phyloP scores from a whole-genome alignment of 2,329 filamentous ascomycete genomes.

The Trichoderma gracile region DNA sequence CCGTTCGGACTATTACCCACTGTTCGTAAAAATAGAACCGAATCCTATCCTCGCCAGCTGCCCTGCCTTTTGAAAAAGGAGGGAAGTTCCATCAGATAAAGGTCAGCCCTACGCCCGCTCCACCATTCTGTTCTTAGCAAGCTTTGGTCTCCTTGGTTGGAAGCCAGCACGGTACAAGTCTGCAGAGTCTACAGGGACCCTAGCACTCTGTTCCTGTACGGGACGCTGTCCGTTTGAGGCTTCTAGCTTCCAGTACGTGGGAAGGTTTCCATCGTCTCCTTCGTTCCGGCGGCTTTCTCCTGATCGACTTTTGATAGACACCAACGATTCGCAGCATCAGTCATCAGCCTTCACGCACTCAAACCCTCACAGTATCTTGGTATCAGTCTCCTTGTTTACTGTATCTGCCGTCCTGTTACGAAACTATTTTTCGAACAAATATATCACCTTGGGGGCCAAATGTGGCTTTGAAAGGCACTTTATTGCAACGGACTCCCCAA shows the following conservation, averaged over 20 bases:
- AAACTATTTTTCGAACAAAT: not conserved
- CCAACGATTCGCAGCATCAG: too few species aligned
- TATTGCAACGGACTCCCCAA: not conserved
- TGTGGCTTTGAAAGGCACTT: not conserved
- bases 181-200: not conserved
- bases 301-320: not conserved
- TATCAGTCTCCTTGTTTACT: not conserved
- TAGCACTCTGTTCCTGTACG: not conserved
- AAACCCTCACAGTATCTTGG: not conserved
- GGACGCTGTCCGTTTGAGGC: not conserved
- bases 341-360: not conserved
- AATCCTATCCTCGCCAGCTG: not conserved
- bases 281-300: not conserved
- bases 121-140: slow-evolving; percentile 29
- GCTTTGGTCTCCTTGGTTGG: not conserved
- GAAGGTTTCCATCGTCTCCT: not conserved
- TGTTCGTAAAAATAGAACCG: slow-evolving; percentile 10
- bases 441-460: not conserved
- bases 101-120: slow-evolving; percentile 3
- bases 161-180: slow-evolving; percentile 17
- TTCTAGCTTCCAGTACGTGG: not conserved
- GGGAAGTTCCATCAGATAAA: slow-evolving; percentile 2
- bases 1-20: not conserved
- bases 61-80: not conserved
- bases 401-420: not conserved